Conservation (phyloP, 2,329 filamentous ascomycete species). For the Cladophialophora psammophila region DNA sequence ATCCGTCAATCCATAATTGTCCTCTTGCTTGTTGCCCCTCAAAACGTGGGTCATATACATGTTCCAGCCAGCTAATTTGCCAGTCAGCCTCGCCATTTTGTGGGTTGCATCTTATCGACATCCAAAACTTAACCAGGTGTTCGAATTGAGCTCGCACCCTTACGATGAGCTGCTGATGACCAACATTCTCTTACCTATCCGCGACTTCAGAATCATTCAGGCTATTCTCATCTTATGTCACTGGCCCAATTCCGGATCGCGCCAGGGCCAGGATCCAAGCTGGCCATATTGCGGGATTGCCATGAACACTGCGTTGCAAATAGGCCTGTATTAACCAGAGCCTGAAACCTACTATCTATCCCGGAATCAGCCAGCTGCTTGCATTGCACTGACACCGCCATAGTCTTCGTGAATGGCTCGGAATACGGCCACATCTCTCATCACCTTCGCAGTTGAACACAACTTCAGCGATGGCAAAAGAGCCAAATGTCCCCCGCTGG, state of each 20-base stretch:
- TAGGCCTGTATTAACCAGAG: slow-evolving; percentile 17
- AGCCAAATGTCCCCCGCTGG: slow-evolving; percentile 14
- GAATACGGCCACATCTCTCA: slow-evolving; percentile 20
- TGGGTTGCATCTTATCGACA: slow-evolving; percentile 13
- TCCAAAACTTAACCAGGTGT: slow-evolving; percentile 9
- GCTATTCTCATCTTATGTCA: slow-evolving; percentile 23
- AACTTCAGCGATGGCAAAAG: slow-evolving; percentile 15
- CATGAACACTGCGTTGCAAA: slow-evolving; percentile 25
- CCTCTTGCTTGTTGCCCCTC: no score
- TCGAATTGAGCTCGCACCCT: slow-evolving; percentile 7
- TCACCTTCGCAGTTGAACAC: slow-evolving; percentile 15
- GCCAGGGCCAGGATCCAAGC: slow-evolving; percentile 17
- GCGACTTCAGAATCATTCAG: slow-evolving; percentile 21
- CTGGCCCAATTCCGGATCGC: slow-evolving; percentile 19
- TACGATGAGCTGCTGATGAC: slow-evolving; percentile 16
- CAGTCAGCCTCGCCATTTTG: neutral
- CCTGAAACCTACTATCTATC: slow-evolving; percentile 8
- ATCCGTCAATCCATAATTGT: no score
- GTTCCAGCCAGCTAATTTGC: no score
- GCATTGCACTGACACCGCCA: neutral
- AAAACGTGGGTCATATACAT: no score
- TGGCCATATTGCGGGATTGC: slow-evolving; percentile 26
- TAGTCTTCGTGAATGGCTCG: slow-evolving; percentile 24
- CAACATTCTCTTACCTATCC: slow-evolving; percentile 7
- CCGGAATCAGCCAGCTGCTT: neutral